Evolutionary conservation across 306 rosid genomes (phyloP), one percentile per base, ranked within the genome.

Genomic region (Gastrolobium bilobum): DNA sequence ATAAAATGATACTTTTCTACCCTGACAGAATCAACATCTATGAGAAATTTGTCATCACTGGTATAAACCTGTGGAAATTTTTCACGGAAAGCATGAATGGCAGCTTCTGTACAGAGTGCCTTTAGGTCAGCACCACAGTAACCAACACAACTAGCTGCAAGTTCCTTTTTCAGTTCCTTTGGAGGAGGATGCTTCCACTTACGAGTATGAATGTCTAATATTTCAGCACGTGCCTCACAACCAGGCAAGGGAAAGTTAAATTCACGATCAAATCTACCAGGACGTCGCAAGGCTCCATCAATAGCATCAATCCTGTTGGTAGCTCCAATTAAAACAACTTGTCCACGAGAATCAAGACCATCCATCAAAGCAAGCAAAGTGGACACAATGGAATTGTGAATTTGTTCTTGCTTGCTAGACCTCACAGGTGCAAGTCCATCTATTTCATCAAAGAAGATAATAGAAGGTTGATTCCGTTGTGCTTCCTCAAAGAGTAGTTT

Each of bases 321-420:
- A 56, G 99, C 99, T 81, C 99, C 99, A 64, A 95, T 95, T 68
- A 95, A 91, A 79, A 95, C 99, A 38, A 95, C 99, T 84, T 95
- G 99, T 39, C 99, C 99, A 50, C 99, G 98, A 79, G 99, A 95
- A 80, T 95, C 99, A 82, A 95, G 98, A 71, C 99, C 99, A 83
- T 95, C 99, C 99, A 95, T 95, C 88, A 95, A 79, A 76, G 99
- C 99, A 89, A 95, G 99, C 93, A 95, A 84, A 34, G 99, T 95
- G 71, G 99, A 95, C 64, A 95, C 99, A 67, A 95, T 95, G 73
- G 99, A 95, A 88, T 95, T 95, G 83, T 95, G 99, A 84, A 93
- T 95, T 86, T 95, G 99, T 76, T 95, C 99, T 86, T 91, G 97
- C 88, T 95, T 95, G 89, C 99, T 95, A 75, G 98, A 95, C 77